Evolutionary conservation across 2,329 filamentous ascomycete genomes (phyloP), one percentile per base, ranked within the genome.

Genomic region (Phoma sp.): DNA sequence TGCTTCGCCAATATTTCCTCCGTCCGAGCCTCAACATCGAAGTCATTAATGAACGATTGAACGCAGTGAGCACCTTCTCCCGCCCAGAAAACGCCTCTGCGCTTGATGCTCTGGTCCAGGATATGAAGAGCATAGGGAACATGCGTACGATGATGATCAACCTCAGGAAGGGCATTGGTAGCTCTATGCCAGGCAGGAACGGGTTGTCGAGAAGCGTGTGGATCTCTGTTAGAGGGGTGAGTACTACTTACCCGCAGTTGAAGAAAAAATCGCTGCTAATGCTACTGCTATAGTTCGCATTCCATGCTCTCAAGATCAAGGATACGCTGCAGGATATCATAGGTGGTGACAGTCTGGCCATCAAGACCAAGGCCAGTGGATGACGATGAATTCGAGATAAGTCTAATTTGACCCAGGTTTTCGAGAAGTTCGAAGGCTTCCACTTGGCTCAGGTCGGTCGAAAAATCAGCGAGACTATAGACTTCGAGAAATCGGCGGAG

Each of bases 1-100:
- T 84, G 36, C 80, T 99, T 5, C 87, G 90, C n/a, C 88, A 91
- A 64, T 83, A 90, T 45, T 95, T 99, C 61, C 77, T 97, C 7
- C 86, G 90, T 0, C 95, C 95, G 18, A 91, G 87, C 25, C 79
- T 87, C 21, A 83, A 95, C 55, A 69, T 90, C 0, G 73, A 80
- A 1, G 66, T 87, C 5, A 95, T 99, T 60, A 78, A 81, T 3
- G 84, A 89, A 68, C 86, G 93, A 21, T 87, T 96, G 50, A 78
- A 82, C 18, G 86, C 89, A 1, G 87, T 96, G 45, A 77, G 81
- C 4, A 78, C 86, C 1, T 83, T 98, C 23, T 74, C 90, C 1
- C 81, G 82, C 5, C 82, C 87, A 0, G 87, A 90, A 3, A 96
- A 96, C 67, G 71, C 78, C 3, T 77, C 82, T 2, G 68, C 77